Evolutionary conservation across 805 yeast species (phyloP).

Genomic region (Tetrapisispora namnaoensis): DNA sequence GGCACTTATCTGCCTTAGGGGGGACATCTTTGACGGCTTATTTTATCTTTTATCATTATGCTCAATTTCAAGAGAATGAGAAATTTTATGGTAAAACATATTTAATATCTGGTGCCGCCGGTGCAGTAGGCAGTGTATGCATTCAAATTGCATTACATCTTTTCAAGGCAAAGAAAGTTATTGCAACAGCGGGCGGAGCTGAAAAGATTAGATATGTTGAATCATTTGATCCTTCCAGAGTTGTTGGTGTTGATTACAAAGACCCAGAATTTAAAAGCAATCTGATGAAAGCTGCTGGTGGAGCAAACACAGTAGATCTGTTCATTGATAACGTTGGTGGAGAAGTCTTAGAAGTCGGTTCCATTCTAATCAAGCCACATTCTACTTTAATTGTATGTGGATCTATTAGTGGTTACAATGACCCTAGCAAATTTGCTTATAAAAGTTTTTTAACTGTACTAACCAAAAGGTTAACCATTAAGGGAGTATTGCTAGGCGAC

Average conservation of each 20-base stretch:
- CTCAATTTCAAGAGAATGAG: slow-evolving; percentile 34
- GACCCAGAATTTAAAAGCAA: slow-evolving; percentile 31
- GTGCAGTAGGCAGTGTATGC: slow-evolving; percentile 59
- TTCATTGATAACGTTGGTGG: slow-evolving; percentile 64
- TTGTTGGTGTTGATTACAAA: slow-evolving; percentile 44
- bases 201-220: slow-evolving; percentile 47
- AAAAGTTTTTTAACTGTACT: slow-evolving; percentile 37
- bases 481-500: slow-evolving; percentile 47
- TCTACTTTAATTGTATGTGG: slow-evolving; percentile 54
- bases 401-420: slow-evolving; percentile 50
- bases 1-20: slow-evolving; percentile 44
- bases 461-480: slow-evolving; percentile 40
- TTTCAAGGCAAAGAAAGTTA: slow-evolving; percentile 44
- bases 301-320: slow-evolving; percentile 40
- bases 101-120: slow-evolving; percentile 57
- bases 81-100: slow-evolving; percentile 36
- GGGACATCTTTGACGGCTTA: slow-evolving; percentile 54
- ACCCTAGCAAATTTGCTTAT: slow-evolving; percentile 30
- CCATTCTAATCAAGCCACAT: slow-evolving; percentile 27
- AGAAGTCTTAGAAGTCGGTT: slow-evolving; percentile 38
- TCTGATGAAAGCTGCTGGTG: slow-evolving; percentile 33
- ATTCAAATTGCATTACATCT: slow-evolving; percentile 48
- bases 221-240: slow-evolving; percentile 41
- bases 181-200: slow-evolving; percentile 53
- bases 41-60: slow-evolving; percentile 42